Base-by-base conservation (phyloP, 257 asterid genomes). In the Solanum ahanhuiri region DNA sequence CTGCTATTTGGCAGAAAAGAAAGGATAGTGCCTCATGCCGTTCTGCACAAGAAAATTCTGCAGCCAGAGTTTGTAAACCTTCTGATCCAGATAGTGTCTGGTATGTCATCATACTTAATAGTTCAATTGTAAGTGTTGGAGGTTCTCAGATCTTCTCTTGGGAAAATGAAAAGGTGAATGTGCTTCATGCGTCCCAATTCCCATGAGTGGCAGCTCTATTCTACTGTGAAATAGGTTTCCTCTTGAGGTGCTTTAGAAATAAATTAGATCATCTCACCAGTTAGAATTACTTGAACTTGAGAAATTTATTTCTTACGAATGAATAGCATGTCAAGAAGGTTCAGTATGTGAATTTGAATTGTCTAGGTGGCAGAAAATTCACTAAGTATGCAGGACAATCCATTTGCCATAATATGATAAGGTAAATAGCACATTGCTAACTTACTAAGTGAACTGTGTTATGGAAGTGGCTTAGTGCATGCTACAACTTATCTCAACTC, bases 1-100 rank as follows among this genome's bases (percentile, higher is more conserved):
- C 90, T 81, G 98, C 98, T 25, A 87, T 96, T 82, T 96, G 98
- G 98, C 98, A 92, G 93, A 96, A 96, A 94, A 93, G 93, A 84
- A 88, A 93, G 86, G 98, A 96, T 90, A 85, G 96, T 8, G 93
- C 91, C 69, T 70, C 98, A 81, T 96, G 99, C 85, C 98, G 93
- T 87, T 91, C 96, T 82, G 90, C 91, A 91, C 98, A 93, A 92
- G 96, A 94, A 87, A 91, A 87, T 90, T 86, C 97, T 76, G 97
- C 93, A 82, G 95, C 88, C 35, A 58, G 91, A 15, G 87, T 95
- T 81, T 96, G 99, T 88, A 89, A 91, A 87, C 67, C 93, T 83
- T 89, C 92, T 54, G 94, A 94, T 91, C 87, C 97, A 2, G 98
- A 96, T 89, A 93, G 92, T 88, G 98, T 93, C 88, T 96, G 99